Evolutionary conservation across 768 basidiomycete species (phyloP), one percentile per base, ranked within the genome.

Genomic region (Naganishia friedmannii): DNA sequence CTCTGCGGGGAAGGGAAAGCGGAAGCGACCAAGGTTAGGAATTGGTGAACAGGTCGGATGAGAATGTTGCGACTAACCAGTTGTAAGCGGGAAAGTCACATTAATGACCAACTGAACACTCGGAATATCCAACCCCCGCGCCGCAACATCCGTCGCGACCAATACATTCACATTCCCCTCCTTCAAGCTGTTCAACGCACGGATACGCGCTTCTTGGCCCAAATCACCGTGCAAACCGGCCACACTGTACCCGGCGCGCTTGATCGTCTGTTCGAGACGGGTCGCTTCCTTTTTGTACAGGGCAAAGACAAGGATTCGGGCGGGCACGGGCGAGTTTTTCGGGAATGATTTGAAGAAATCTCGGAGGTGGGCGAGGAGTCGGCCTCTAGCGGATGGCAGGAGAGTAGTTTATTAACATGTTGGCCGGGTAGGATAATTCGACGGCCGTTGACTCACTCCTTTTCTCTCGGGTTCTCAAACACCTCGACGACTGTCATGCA

Each of bases 251-350:
- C 88, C 92, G 29, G 89, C 86, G 60, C 87, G 83, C 65, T 84
- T 82, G 15, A 99, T 87, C 77, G 87, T 89, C 74, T 86, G 84
- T 78, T 92, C 92, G 1, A 99, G 87, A n/a, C 96, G 86, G 21
- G 90, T 86, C 8, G 94, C 92, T 80, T 97, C 96, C 79, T 93
- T 95, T 83, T 99, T 99, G 84, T 99, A 99, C 46, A 98, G 84
- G 19, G 91, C 95, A 79, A 99, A 99, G 31, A 99, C 86, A 39
- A 99, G 87, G 70, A 92, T 86, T 45, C 91, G 89, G 12, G 89
- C 84, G 28, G 88, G 55, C 77, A 82, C 63, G 82, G 81, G 73
- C 54, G 74, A 71, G 51, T 75, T 54, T 78, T 84, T 67, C 85
- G 84, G n/a, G 81, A 85, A 73, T 0, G 74, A 74, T 66, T 80